Evolutionary conservation across 2,329 filamentous ascomycete species (phyloP).

Genomic region (Fulvia fulva): DNA sequence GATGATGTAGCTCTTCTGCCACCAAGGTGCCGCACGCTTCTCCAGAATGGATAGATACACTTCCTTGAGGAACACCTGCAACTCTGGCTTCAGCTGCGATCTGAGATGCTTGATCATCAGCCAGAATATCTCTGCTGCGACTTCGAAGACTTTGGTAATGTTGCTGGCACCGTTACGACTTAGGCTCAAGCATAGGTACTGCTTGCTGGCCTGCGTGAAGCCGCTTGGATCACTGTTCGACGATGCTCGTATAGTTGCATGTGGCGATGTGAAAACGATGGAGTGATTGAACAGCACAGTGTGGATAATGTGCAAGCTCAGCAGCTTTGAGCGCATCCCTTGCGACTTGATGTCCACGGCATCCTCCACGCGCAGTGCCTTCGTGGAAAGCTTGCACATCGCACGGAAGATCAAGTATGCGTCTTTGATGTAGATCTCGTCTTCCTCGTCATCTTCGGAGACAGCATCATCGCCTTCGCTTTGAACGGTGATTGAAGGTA

Average conservation of each 20-base stretch:
- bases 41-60: conserved; percentile 92
- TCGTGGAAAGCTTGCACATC: conserved; percentile 96
- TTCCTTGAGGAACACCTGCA: conserved; percentile 96
- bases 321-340: conserved; percentile 93
- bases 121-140: conserved; percentile 97
- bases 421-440: conserved; percentile 95
- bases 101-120: conserved; percentile 92
- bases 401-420: conserved; percentile 96
- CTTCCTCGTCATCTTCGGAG: conserved; percentile 72
- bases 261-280: conserved; percentile 80
- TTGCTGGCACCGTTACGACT: conserved; percentile 94
- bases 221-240: conserved; percentile 82
- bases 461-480: conserved; percentile 45
- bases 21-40: conserved; percentile 76
- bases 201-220: conserved; percentile 92
- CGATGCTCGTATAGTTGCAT: conserved; percentile 88
- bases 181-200: conserved; percentile 91
- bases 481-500: conserved; percentile 36
- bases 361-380: conserved; percentile 82
- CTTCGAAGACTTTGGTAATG: conserved; percentile 86
- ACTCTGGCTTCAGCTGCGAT: conserved; percentile 94
- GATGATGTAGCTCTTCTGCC: conserved; percentile 91
- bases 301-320: conserved; percentile 93
- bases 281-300: conserved; percentile 94
- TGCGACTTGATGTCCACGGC: conserved; percentile 89